Conservation (phyloP, 192 early-diverging fungal genomes). For the Radiomyces spectabilis region DNA sequence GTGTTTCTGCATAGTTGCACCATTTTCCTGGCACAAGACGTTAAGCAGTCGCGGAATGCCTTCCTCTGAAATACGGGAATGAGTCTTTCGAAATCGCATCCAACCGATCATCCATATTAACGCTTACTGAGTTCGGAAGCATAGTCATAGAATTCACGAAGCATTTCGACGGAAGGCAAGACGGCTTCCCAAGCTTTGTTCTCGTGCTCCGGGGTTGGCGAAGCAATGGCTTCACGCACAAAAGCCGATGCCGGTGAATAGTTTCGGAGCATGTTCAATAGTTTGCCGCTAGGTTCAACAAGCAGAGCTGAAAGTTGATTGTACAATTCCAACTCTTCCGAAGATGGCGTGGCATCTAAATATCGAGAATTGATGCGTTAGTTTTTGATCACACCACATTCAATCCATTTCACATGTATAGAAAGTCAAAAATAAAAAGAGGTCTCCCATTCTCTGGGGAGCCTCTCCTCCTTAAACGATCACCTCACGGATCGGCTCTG, state of each 20-base stretch:
- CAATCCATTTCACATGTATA: not conserved
- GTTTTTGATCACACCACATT: not conserved
- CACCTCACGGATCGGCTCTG: too few species aligned
- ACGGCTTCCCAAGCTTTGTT: constrained; percentile 78
- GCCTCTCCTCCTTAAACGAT: too few species aligned
- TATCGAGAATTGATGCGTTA: not conserved
- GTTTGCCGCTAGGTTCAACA: constrained; percentile 32
- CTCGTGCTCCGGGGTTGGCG: constrained; percentile 74
- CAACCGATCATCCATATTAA: not conserved
- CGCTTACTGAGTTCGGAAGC: constrained; percentile 61
- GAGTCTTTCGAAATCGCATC: too few species aligned
- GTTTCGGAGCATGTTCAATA: constrained; percentile 41
- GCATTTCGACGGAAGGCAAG: constrained; percentile 66
- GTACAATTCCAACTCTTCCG: constrained; percentile 55
- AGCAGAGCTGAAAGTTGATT: constrained; percentile 41
- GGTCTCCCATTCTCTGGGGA: too few species aligned
- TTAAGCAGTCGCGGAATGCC: constrained; percentile 53
- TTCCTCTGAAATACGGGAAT: too few species aligned
- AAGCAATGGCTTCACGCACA: constrained; percentile 75
- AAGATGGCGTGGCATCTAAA: constrained; percentile 43
- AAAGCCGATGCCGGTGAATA: constrained; percentile 65
- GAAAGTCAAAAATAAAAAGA: not conserved
- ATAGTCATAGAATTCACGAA: constrained; percentile 74
- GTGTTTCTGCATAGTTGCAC: constrained; percentile 49
- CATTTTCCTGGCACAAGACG: constrained; percentile 53